Base-by-base conservation (phyloP, 345 rosid species). In the Erodium maritimum region DNA sequence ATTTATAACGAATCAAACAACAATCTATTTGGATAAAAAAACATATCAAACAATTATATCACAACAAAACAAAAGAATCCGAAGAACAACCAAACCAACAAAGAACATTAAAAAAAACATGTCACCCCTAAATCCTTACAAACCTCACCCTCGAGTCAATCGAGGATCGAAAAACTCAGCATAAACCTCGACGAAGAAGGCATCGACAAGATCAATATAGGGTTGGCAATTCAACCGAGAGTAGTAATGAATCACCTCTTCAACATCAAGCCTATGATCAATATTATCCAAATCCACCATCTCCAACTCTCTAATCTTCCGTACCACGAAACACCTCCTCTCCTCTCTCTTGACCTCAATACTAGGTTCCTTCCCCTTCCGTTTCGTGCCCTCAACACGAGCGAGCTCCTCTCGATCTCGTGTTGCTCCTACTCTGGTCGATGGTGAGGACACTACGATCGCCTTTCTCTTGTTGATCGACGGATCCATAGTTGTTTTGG, bases 231-330 rank as follows among this genome's bases (percentile, higher is more conserved):
- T 80, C 16, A 90, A 81, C 23, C 87, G 76, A 37, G 95, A 84
- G 71, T 90, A 90, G 70, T 81, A 90, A 64, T 84, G 78, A 2
- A 84, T 70, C 62, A 90, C 79, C 73, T 90, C 90, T 72, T 82
- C 82, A 7, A 90, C 65, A 74, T 87, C 95, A 12, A 77, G 64
- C 25, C 78, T 75, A 66, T 82, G 90, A 55, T 81, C 85, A 21
- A 80, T 75, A 57, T 86, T 76, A 56, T 72, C 72, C 68, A 69
- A 20, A 69, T 78, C 86, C 73, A 87, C 73, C 80, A 56, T 77
- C 77, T 82, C 90, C 54, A 90, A 65, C 65, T 90, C 93, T 79
- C 74, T 80, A 4, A 90, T 59, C 82, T 77, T 86, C 69, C 62
- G 62, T 10, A 64, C 70, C 61, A 86, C 75, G 58, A 72, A 19